Evolutionary conservation across 257 asterid genomes (phyloP).

Genomic region (Osmanthus fragrans): DNA sequence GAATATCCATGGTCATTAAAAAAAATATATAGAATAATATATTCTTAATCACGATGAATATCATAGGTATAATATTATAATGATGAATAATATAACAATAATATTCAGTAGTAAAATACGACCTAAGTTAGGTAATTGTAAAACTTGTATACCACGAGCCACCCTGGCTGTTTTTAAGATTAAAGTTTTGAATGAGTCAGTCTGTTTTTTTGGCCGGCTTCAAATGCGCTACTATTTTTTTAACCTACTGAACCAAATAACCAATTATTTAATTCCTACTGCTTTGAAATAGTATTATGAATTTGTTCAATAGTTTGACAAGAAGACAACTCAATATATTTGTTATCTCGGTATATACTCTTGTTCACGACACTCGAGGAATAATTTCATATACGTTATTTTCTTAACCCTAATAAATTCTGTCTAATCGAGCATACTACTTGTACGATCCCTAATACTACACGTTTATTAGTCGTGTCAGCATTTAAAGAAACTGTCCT

Average conservation of each 20-base stretch:
- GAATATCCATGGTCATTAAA: no score
- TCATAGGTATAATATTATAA: neutral
- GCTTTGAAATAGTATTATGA: neutral
- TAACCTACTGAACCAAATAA: neutral
- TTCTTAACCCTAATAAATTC: neutral
- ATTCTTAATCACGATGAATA: neutral
- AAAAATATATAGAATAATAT: no score
- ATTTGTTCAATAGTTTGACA: neutral
- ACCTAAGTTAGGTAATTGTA: neutral
- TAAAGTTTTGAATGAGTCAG: neutral
- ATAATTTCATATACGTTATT: neutral
- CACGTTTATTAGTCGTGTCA: neutral
- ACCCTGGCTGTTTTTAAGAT: neutral
- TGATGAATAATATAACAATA: neutral
- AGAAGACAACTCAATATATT: neutral
- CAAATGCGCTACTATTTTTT: neutral
- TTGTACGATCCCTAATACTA: neutral
- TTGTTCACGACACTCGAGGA: neutral
- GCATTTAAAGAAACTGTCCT: neutral
- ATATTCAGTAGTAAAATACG: neutral
- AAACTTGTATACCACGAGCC: neutral
- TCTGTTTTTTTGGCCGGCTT: neutral
- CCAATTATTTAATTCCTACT: neutral
- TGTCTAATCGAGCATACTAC: neutral
- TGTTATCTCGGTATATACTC: neutral